These are phyloP conservation scores for Mollisiaceae sp. DNA, from an alignment of 2,329 filamentous ascomycete species.

Conservation along the genomic window DNA sequence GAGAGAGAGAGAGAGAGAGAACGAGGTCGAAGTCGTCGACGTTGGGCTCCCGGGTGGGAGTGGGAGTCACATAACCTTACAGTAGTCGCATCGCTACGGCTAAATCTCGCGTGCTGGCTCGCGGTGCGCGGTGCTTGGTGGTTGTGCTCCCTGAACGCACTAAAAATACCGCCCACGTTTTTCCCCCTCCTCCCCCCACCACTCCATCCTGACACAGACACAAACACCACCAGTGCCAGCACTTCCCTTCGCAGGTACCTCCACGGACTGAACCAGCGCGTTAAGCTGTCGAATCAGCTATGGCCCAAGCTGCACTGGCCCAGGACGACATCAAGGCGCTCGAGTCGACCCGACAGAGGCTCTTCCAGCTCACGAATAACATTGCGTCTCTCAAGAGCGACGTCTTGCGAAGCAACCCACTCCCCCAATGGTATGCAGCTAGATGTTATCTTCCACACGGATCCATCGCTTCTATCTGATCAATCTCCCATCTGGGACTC, in stretches of 20 bases:
- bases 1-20: neutral
- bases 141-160: neutral
- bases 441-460: neutral
- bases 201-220: neutral
- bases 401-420: constrained; percentile 65
- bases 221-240: neutral
- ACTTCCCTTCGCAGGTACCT: neutral
- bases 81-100: no score
- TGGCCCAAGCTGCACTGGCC: constrained; percentile 34
- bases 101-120: no score
- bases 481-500: constrained; percentile 9
- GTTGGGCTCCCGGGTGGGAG: neutral
- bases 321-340: constrained; percentile 68
- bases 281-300: constrained; percentile 17
- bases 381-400: constrained; percentile 67
- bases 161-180: constrained; percentile 1
- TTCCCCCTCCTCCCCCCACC: neutral
- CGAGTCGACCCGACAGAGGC: constrained; percentile 71
- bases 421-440: constrained; percentile 68
- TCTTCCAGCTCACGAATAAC: constrained; percentile 71
- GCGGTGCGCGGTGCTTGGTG: no score
- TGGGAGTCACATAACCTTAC: no score
- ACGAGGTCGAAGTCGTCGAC: neutral
- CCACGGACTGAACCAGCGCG: no score
- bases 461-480: neutral